These are phyloP conservation scores for Salix exigua DNA, from an alignment of 345 rosid genomes.

Conservation along the genomic window DNA sequence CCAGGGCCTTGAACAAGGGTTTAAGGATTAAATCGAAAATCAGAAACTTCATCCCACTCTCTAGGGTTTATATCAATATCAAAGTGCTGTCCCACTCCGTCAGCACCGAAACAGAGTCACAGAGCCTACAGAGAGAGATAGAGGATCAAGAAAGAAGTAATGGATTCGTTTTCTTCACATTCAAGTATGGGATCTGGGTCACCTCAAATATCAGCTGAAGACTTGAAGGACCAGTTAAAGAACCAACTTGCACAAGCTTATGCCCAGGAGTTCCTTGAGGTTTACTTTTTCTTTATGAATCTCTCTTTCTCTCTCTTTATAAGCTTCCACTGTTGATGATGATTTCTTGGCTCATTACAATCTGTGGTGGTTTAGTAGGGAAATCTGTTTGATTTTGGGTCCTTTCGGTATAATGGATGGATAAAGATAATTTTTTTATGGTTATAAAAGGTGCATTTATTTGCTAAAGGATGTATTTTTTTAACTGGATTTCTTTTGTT, in stretches of 20 bases:
- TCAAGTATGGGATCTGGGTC: slow-evolving; percentile 42
- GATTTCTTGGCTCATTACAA: background rate
- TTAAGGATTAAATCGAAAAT: background rate
- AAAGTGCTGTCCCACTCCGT: background rate
- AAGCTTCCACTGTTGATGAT: background rate
- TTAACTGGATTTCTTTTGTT: background rate
- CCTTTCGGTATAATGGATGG: background rate
- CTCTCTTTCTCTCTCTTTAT: background rate
- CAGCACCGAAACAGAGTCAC: background rate
- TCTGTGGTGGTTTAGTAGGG: background rate
- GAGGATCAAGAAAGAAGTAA: slow-evolving; percentile 12
- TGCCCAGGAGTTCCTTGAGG: slow-evolving; percentile 81
- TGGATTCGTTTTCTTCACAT: slow-evolving; percentile 69
- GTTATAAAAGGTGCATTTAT: background rate
- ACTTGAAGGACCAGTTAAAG: slow-evolving; percentile 67
- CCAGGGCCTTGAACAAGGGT: background rate
- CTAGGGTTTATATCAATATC: background rate
- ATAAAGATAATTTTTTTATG: background rate
- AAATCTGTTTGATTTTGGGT: background rate
- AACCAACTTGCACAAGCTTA: slow-evolving; percentile 72
- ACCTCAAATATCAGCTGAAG: slow-evolving; percentile 43
- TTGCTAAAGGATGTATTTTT: background rate
- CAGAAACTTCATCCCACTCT: background rate
- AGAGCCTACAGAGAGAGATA: background rate
- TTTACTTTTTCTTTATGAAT: background rate